Evolutionary conservation across 495 filamentous ascomycete species (phyloP), one percentile per base, ranked within the genome.

Genomic region (Xylaria scruposa): DNA sequence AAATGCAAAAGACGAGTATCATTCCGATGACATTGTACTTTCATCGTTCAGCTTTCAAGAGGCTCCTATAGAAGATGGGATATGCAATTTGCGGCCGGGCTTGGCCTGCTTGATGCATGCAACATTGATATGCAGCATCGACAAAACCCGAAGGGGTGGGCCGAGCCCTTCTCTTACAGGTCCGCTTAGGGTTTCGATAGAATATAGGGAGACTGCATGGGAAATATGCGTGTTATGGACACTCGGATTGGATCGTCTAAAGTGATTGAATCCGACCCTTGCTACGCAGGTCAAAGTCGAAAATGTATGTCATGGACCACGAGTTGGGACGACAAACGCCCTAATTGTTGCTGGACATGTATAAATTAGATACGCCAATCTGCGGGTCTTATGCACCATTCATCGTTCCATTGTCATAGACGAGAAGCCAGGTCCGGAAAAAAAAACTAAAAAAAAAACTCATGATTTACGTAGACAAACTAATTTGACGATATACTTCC

Each of bases 101-200:
- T 60, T 60, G 58, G 58, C 31, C 33, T 56, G 33, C 47, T 56
- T 51, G 1, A 56, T 67, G 65, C 31, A 56, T 67, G 65, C 31
- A 54, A 67, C 64, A 5, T n/a, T 31, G 17, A 36, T 36, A 38
- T 58, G 51, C 51, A 58, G 36, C 17, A 21, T 59, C 6, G 36
- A 68, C 40, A 21, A 24, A 68, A 46, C 15, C 53, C 53, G 51
- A 36, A 42, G 15, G 36, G 53, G 51, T 63, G 51, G 17, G 51
- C 31, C 13, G 6, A 56, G 36, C 19, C 9, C 51, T 24, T 42
- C 51, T 67, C 24, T 19, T 58, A 59, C 26, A 56, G 65, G 65
- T 8, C 53, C 66, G 66, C 51, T 59, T 68, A 68, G 36, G 6
- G 64, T 44, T n/a, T 54, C 44, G 19, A 53, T 38, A 42, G 9